Conservation (phyloP, 1,284 basidiomycete species). For the Rhizoctonia solani region DNA sequence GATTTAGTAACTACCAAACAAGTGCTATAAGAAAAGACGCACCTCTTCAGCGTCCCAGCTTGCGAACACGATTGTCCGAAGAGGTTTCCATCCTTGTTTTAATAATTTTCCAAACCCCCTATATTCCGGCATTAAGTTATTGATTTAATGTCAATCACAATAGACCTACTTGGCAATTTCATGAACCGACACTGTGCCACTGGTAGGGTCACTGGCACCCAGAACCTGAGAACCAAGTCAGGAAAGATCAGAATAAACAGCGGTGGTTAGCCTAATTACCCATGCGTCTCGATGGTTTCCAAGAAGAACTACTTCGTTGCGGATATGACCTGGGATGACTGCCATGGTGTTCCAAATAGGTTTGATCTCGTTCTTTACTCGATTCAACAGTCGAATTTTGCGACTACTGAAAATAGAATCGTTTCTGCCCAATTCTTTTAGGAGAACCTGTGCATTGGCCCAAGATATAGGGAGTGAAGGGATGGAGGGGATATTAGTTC, state of each 20-base stretch:
- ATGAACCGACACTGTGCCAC: slow-evolving; percentile 83
- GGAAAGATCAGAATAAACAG: not conserved
- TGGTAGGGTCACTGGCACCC: slow-evolving; percentile 84
- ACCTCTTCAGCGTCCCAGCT: slow-evolving; percentile 95
- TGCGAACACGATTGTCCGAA: slow-evolving; percentile 85
- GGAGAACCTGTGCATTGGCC: slow-evolving; percentile 64
- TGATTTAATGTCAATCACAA: not conserved
- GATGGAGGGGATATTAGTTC: slow-evolving; percentile 75
- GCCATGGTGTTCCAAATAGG: slow-evolving; percentile 90
- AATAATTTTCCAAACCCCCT: slow-evolving; percentile 79
- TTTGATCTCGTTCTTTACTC: slow-evolving; percentile 77
- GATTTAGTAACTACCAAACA: not conserved
- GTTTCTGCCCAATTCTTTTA: slow-evolving; percentile 58
- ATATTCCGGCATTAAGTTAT: not conserved
- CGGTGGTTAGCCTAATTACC: not conserved
- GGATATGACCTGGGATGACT: slow-evolving; percentile 84
- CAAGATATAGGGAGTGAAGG: slow-evolving; percentile 81
- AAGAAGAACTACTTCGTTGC: slow-evolving; percentile 82
- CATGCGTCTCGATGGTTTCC: slow-evolving; percentile 82
- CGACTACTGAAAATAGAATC: slow-evolving; percentile 48
- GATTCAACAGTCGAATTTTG: slow-evolving; percentile 63
- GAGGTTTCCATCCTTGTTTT: slow-evolving; percentile 81
- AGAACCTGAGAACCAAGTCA: slow-evolving; percentile 54
- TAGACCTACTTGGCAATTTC: slow-evolving; percentile 62
- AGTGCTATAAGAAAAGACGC: not conserved